A percentile compares a stretch with the other conserved stretches of the same genome.
Evolutionary conservation across 2,329 filamentous ascomycete genomes (phyloP).

Genomic region (Boeremia exigua): DNA sequence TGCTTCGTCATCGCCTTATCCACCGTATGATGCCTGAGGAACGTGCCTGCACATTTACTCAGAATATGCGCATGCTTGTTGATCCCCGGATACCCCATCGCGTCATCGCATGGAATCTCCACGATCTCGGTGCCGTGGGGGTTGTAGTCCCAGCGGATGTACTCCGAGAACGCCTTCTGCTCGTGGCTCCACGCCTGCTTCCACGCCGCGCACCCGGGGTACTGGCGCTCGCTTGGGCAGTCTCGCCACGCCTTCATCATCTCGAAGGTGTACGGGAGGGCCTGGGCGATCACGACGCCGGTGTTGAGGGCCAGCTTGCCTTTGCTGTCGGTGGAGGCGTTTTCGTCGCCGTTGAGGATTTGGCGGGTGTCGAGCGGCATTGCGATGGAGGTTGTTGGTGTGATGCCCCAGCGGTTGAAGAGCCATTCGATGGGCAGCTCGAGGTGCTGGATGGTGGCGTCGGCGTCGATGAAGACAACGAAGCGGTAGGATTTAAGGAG

Average conservation of each 20-base stretch:
- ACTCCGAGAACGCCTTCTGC: conserved; percentile 44
- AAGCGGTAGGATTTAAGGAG: conserved; percentile 52
- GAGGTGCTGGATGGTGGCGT: conserved; percentile 52
- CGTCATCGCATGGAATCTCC: conserved; percentile 44
- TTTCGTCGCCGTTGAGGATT: conserved; percentile 16
- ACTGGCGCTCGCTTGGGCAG: conserved; percentile 36
- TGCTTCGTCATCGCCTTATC: conserved; percentile 24
- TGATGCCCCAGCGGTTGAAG: conserved; percentile 56
- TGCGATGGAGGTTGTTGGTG: conserved; percentile 48
- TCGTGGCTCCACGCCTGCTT: conserved; percentile 40
- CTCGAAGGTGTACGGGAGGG: conserved; percentile 30
- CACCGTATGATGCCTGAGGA: conserved; percentile 38
- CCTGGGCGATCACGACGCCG: conserved; percentile 50
- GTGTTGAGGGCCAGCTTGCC: conserved; percentile 48
- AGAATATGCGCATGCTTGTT: conserved; percentile 13
- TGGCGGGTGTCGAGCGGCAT: conserved; percentile 48
- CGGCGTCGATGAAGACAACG: conserved; percentile 55
- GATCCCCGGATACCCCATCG: conserved; percentile 40
- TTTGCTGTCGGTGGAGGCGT: conserved; percentile 45
- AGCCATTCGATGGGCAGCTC: conserved; percentile 58
- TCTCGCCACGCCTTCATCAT: conserved; percentile 42
- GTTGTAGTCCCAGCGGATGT: conserved; percentile 44
- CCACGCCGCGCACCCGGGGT: conserved; percentile 37
- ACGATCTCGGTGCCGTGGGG: conserved; percentile 32
- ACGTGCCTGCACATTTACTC: conserved; percentile 34